Base-by-base conservation (phyloP, 2,329 filamentous ascomycete genomes). In the Xylaria hypoxylon region DNA sequence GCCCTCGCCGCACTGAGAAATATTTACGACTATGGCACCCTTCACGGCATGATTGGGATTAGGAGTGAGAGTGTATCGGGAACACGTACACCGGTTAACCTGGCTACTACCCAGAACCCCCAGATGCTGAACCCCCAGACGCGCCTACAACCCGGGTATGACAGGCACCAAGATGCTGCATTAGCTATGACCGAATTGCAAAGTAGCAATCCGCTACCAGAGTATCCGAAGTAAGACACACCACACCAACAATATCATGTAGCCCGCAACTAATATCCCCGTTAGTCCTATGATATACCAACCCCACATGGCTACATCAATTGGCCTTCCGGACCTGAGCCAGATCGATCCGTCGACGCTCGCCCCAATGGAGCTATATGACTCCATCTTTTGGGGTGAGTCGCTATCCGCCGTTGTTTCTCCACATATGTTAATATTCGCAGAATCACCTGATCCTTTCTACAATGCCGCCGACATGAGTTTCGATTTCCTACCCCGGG, bases 301-400 rank as follows among this genome's bases (percentile, higher is more conserved):
- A 42, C 53, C 68, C 78, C 77, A 65, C 72, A 77, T 85, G 65
- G 45, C 79, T 77, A 53, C 72, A 70, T 19, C 68, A 59, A 31
- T 74, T 13, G 70, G 74, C 55, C 74, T 87, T 38, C 77, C 84
- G 6, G 83, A 83, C 51, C 77, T 88, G 56, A 77, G 79, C 55
- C 77, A 80, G 40, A 78, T 86, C 11, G 88, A 89, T 66, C 85
- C 86, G 17, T 81, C 84, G 2, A 80, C 86, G 38, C 86, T 90
- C 82, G 88, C 88, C 42, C 88, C 88, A 0, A 88, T 90, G 87
- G 88, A 90, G 67, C 78, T 90, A 0, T 90, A 89, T 74, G 87
- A 90, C 72, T 89, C 87, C 3, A 90, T 90, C 51, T 90, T 89
- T 79, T 89, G 87, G 83, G 88, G 87, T 89, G 78, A 76, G 86